Conservation (phyloP, 257 asterid species). For the Craterostigma plantagineum region DNA sequence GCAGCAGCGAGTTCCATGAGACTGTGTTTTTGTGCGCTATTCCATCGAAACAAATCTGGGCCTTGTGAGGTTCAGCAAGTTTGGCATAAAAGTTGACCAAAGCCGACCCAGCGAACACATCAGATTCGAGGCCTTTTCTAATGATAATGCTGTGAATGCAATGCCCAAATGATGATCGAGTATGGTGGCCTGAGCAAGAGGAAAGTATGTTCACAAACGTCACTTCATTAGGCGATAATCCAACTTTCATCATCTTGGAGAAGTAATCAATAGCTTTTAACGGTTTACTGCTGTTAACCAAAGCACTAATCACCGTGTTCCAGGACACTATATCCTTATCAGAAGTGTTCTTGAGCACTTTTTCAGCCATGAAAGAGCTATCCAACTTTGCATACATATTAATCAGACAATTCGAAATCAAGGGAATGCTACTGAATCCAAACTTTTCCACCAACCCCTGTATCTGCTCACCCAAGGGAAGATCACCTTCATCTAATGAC, state of each 20-base stretch:
- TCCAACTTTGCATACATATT: slow-evolving; percentile 37
- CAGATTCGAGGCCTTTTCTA: slow-evolving; percentile 28
- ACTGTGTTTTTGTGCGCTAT: slow-evolving; percentile 44
- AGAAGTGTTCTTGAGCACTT: slow-evolving; percentile 33
- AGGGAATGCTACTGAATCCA: slow-evolving; percentile 26
- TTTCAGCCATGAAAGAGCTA: slow-evolving; percentile 17
- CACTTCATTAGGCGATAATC: slow-evolving; percentile 34
- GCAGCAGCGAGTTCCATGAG: slow-evolving; percentile 66
- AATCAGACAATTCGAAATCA: slow-evolving; percentile 40
- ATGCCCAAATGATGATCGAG: slow-evolving; percentile 24
- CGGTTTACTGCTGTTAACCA: slow-evolving; percentile 22
- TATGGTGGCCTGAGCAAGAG: slow-evolving; percentile 27
- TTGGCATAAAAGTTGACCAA: slow-evolving; percentile 54
- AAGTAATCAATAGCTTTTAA: slow-evolving; percentile 25
- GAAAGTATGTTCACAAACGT: slow-evolving; percentile 29
- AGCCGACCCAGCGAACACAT: slow-evolving; percentile 41
- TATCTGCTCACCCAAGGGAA: slow-evolving; percentile 32
- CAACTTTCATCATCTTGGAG: slow-evolving; percentile 21
- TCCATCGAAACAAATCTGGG: slow-evolving; percentile 39
- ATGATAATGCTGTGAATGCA: slow-evolving; percentile 40
- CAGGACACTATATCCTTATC: slow-evolving; percentile 48
- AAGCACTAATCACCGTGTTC: slow-evolving; percentile 41
- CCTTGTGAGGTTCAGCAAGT: slow-evolving; percentile 29
- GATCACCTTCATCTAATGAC: slow-evolving; percentile 16
- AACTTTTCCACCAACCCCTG: slow-evolving; percentile 41